Conservation (phyloP, 2,329 filamentous ascomycete species). For the Alternaria brassicicola region DNA sequence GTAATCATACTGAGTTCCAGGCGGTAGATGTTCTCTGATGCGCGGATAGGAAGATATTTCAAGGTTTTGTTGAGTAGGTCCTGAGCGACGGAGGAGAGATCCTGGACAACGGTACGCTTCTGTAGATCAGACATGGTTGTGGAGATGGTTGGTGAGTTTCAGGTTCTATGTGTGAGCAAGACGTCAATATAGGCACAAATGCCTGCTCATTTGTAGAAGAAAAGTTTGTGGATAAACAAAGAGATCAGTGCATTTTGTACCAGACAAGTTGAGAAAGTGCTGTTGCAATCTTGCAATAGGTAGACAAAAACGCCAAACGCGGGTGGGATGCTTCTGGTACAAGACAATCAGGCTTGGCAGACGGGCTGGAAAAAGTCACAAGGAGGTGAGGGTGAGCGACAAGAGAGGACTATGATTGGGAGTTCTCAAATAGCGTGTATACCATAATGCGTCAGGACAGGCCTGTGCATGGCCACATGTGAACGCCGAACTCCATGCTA, state of each 20-base stretch:
- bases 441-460: not conserved
- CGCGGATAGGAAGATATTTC: not conserved
- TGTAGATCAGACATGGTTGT: not conserved
- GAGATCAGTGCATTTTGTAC: not conserved
- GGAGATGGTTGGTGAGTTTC: not conserved
- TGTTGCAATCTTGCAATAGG: not conserved
- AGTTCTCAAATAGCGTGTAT: not conserved
- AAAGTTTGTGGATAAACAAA: not conserved
- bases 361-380: not conserved
- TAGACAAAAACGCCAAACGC: not conserved
- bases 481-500: conserved; percentile 42
- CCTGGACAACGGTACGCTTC: not conserved
- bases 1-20: not conserved
- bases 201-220: not conserved
- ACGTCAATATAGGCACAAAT: not conserved
- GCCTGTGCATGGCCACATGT: not conserved
- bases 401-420: not conserved
- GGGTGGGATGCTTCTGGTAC: not conserved
- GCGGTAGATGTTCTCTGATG: not conserved
- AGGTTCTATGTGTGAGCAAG: not conserved
- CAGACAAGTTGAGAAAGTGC: not conserved
- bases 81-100: not conserved
- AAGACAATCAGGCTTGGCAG: not conserved
- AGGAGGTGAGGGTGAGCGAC: not conserved
- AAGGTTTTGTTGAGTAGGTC: not conserved